Percentiles rank a stretch among this genome's conserved stretches.
phyloP scores from a whole-genome alignment of 2,329 filamentous ascomycete genomes.

The Diaporthe helianthi region DNA sequence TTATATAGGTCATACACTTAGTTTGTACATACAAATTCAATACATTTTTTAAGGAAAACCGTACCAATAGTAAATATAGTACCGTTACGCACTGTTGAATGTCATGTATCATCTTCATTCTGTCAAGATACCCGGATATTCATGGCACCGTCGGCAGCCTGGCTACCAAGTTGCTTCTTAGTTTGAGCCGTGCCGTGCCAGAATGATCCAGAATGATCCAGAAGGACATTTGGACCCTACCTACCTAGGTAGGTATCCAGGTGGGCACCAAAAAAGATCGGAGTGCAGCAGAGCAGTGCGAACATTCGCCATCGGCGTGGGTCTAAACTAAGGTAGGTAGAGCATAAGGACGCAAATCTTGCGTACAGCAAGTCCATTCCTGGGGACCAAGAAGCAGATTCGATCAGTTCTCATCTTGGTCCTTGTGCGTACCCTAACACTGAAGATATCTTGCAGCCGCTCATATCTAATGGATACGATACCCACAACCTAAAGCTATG shows the following conservation, averaged over 20 bases:
- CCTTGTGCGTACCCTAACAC: too few species aligned
- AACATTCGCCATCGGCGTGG: slow-evolving; percentile 7
- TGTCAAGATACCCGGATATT: neutral
- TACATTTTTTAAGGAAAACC: neutral
- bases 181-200: neutral
- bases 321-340: neutral
- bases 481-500: neutral
- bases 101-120: too few species aligned
- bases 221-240: too few species aligned
- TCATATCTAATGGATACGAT: neutral
- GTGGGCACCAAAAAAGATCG: neutral
- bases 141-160: neutral
- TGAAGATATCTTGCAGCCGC: neutral
- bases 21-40: slow-evolving; percentile 3
- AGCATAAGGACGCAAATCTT: neutral
- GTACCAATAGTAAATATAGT: rapidly evolving
- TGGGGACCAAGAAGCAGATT: neutral
- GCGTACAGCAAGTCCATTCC: neutral
- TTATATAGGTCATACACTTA: neutral
- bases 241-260: too few species aligned
- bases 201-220: neutral
- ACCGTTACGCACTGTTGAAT: neutral
- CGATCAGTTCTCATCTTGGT: neutral
- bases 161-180: neutral
- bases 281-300: neutral